Evolutionary conservation across 106 monocot genomes (phyloP), one percentile per base, ranked within the genome.

Genomic region (Posidonia australis): DNA sequence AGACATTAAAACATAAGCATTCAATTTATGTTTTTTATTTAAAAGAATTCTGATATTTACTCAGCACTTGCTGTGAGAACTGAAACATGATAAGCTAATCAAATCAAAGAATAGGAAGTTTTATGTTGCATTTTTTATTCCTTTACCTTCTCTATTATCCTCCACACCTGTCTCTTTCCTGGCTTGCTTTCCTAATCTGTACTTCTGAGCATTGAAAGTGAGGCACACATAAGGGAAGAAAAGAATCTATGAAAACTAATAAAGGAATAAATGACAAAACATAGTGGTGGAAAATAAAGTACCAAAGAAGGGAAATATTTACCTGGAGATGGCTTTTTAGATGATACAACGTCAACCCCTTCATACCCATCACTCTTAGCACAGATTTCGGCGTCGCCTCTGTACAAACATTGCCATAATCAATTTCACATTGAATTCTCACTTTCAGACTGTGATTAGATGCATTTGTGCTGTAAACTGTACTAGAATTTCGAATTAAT

Each of bases 241-340:
- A 20, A 9, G 20, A 19, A 54, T 54, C 9, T 54, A 36, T 2
- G 36, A 36, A 36, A 36, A 36, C 36, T 36, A 4, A 7, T 36
- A 2, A 53, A 52, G 53, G 20, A 44, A 44, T n/a, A 53, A 29
- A 13, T n/a, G 11, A 57, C 29, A 17, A 51, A 12, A 48, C 10
- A 3, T 51, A 29, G 25, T 5, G 22, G 2, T 55, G 18, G 20
- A 25, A 55, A 36, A 54, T 58, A 56, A 68, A 44, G 13, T 25
- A n/a, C 45, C 28, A 14, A 20, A 55, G 20, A 9, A 65, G 7
- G 5, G 10, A 18, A 23, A 13, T 51, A 32, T 11, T 21, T 59
- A 90, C 90, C 75, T 90, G 90, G 14, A 90, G 68, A 65, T 90
- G 90, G 67, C 90, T 90, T 70, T 90, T 90, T 27, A 90, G 78